Evolutionary conservation across 2,329 filamentous ascomycete species (phyloP), one percentile per base, ranked within the genome.

Genomic region (Simplicillium sp.): DNA sequence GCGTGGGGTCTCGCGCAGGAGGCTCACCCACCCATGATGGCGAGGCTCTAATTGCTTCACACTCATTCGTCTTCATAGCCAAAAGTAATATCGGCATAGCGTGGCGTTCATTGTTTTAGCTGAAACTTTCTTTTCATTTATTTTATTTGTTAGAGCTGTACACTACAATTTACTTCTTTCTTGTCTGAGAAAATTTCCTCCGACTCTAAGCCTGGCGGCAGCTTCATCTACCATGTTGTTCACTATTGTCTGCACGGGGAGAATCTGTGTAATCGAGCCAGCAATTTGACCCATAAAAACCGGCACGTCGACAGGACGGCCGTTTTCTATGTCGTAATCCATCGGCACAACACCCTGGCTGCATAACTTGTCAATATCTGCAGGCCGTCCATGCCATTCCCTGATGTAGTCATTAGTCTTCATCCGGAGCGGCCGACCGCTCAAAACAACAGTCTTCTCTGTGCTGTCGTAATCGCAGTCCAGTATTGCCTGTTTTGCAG

Each of bases 201-300:
- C 83, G 15, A 71, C 56, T 58, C 69, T 77, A 51, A 94, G 56
- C 69, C 82, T 77, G 2, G 75, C 71, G 7, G 80, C 77, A 1
- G 86, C 87, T 58, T 89, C 81, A 16, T 65, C 64, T 6, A 95
- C 85, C 87, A 97, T 96, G 50, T 94, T 87, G 44, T 80, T 73
- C 14, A 97, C 80, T 65, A 96, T 95, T 48, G 81, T 73, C 34
- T 68, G 74, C 0, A 90, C 90, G 0, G 89, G 87, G 67, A 90
- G 79, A 45, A 96, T 77, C 49, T 82, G 78, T 29, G 66, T 62
- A 42, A 96, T 84, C 1, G 80, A 73, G 2, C 84, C 89, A 1
- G 87, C 85, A 7, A 96, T 89, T 66, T 95, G 87, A 1, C 90
- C 90, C 90, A 96, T 96, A 54, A 96, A 57, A 61, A 89, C 88